Evolutionary conservation across 192 early-diverging fungal genomes (phyloP).

Genomic region (Coemansia sp.): DNA sequence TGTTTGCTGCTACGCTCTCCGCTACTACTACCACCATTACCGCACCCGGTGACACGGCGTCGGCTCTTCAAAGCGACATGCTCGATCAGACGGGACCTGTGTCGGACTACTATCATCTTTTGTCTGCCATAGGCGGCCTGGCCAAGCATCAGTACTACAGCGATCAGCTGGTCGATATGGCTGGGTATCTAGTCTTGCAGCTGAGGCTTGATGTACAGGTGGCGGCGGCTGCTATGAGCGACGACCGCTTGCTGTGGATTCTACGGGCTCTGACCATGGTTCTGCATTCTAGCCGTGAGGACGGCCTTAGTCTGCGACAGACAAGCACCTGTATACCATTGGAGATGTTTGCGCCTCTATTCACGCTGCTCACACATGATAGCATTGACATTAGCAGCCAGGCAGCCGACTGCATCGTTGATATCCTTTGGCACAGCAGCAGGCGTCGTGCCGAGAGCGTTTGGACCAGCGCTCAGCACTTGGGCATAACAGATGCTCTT

Average conservation of each 20-base stretch:
- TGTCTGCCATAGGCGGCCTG: constrained; percentile 45
- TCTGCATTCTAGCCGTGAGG: constrained; percentile 1
- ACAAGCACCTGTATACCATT: constrained; percentile 15
- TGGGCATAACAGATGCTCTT: constrained; percentile 8
- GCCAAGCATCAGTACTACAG: constrained; percentile 49
- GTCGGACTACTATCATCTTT: constrained; percentile 35
- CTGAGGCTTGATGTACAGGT: constrained; percentile 21
- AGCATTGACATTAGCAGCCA: constrained; percentile 8
- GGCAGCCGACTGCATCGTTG: constrained; percentile 41
- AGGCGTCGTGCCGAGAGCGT: not conserved
- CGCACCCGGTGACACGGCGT: not conserved
- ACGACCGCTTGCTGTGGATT: constrained; percentile 12
- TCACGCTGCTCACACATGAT: constrained; percentile 28
- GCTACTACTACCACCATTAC: not conserved
- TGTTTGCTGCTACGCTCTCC: constrained; percentile 16
- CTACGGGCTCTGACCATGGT: constrained; percentile 27
- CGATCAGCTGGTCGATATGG: constrained; percentile 43
- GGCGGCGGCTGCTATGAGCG: not conserved
- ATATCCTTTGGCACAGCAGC: constrained; percentile 17
- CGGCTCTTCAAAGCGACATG: not conserved
- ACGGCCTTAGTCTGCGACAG: not conserved
- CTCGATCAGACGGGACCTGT: not conserved
- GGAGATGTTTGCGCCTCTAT: constrained; percentile 25
- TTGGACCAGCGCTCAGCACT: constrained; percentile 4
- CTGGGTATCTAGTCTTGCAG: constrained; percentile 27